A percentile compares a stretch with the other conserved stretches of the same genome.
These are phyloP conservation scores for Adansonia gregorii DNA, from an alignment of 441 rosid genomes.

Conservation along the genomic window DNA sequence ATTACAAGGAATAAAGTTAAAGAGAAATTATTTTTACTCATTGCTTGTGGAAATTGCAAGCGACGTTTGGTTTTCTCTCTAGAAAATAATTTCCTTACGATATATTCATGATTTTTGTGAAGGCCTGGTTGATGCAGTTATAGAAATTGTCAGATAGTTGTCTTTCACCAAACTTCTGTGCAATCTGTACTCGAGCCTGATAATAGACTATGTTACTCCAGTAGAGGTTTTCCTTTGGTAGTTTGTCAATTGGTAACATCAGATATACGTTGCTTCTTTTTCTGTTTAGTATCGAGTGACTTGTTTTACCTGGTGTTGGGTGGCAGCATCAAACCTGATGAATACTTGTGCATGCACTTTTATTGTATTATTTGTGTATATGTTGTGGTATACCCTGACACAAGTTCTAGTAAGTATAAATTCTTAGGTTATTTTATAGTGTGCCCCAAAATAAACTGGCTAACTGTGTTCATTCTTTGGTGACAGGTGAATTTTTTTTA, in stretches of 20 bases:
- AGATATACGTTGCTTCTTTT: conserved; percentile 2
- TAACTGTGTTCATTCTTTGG: conserved; percentile 24
- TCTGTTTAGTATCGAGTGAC: background rate
- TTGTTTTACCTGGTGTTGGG: background rate
- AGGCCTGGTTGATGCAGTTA: background rate
- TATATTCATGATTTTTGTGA: background rate
- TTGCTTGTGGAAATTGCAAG: background rate
- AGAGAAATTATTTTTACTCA: background rate
- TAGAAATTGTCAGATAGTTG: conserved; percentile 2
- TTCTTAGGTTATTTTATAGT: background rate
- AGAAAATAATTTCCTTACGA: background rate
- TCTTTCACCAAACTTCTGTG: background rate
- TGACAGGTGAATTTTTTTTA: conserved; percentile 36
- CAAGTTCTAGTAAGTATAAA: background rate
- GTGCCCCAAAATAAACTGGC: background rate
- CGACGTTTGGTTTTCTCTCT: background rate
- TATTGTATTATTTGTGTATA: background rate
- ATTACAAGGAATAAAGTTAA: background rate
- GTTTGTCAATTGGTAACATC: background rate
- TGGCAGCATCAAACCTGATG: background rate
- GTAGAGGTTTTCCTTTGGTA: background rate
- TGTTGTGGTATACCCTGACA: background rate
- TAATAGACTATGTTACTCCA: background rate
- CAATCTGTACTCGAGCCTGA: background rate
- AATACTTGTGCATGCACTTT: background rate